Evolutionary conservation across 2,329 filamentous ascomycete species (phyloP).

Genomic region (Zalaria obscura): DNA sequence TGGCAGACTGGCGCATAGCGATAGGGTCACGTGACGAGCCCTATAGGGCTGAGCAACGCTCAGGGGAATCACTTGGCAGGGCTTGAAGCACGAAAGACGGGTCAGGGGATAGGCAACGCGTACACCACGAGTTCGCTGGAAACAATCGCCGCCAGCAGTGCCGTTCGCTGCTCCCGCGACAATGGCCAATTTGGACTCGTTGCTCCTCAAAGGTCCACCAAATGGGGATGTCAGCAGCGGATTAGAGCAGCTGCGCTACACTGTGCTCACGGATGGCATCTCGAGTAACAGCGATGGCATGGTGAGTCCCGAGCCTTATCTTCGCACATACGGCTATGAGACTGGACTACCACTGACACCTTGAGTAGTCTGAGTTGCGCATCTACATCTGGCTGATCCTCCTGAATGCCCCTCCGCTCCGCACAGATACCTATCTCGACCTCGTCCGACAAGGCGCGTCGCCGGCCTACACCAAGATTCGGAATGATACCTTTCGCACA

Average conservation of each 20-base stretch:
- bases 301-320: constrained; percentile 33
- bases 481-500: constrained; percentile 95
- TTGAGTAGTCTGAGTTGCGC: constrained; percentile 63
- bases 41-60: no score
- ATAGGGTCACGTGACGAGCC: no score
- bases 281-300: constrained; percentile 70
- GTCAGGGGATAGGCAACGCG: no score
- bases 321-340: not conserved
- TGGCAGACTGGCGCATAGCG: no score
- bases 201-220: constrained; percentile 68
- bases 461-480: constrained; percentile 91
- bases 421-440: constrained; percentile 76
- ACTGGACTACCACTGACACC: not conserved
- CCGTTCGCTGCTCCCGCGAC: not conserved
- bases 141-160: no score
- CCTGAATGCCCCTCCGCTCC: constrained; percentile 70
- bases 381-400: constrained; percentile 96
- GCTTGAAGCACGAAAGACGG: no score
- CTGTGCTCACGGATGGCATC: constrained; percentile 62
- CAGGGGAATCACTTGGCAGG: no score
- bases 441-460: constrained; percentile 89
- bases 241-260: constrained; percentile 56
- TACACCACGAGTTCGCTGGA: no score
- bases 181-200: constrained; percentile 47
- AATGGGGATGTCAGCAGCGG: constrained; percentile 53